Evolutionary conservation across 1,284 basidiomycete species (phyloP), one percentile per base, ranked within the genome.

Genomic region (Stereum hirsutum): DNA sequence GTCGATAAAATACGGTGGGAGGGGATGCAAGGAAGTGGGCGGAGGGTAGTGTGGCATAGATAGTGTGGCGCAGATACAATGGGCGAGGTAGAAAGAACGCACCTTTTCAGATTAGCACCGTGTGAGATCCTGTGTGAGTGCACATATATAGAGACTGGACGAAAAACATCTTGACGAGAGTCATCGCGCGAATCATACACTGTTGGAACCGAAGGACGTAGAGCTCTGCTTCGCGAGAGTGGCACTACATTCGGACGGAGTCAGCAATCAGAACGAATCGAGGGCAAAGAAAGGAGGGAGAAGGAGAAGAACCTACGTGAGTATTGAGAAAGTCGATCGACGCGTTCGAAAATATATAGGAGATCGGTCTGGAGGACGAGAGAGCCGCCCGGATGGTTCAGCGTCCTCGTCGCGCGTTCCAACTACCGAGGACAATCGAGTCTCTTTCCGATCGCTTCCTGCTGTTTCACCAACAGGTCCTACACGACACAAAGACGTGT

Each of bases 111-210:
- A 70, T 38, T 92, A 59, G 6, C 87, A 74, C 52, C 73, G 82
- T 2, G 74, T 73, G 11, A 93, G 74, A 52, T 95, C 89, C 17
- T 75, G 63, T 1, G 81, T 78, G 10, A 93, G 69, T 1, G 81
- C 77, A 43, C 81, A 73, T 10, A n/a, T n/a, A n/a, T n/a, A 96
- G 68, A 2, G 86, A 82, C 4, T 84, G 83, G 19, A 93, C 81
- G 54, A 95, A 94, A 63, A 86, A 91, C 77, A 96, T 90, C 58
- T 89, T 93, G 65, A 96, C 90, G 41, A 97, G 71, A 0, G 91
- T 95, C 92, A 96, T 95, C 19, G 90, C 88, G 27, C 93, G 79
- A 0, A 89, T 94, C 75, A 96, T 82, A 61, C 93, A 96, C 63
- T 96, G 93, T 55, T 94, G 91, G 64, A 93, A 96, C 20, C 93